Evolutionary conservation across 495 filamentous ascomycete species (phyloP), one percentile per base, ranked within the genome.

Genomic region (Physcia stellaris): DNA sequence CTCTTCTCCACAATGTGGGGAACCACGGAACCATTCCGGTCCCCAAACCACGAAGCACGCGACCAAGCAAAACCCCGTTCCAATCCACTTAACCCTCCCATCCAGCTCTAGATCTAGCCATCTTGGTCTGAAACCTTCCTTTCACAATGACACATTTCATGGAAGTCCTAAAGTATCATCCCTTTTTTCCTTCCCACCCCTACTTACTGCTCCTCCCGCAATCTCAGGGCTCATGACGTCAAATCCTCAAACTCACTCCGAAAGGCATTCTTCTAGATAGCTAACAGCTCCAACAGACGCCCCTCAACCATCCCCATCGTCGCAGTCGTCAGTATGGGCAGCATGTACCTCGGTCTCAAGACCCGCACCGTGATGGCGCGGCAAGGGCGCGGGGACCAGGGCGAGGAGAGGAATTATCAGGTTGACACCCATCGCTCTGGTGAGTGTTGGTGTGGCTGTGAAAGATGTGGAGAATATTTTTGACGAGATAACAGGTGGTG

Each of bases 21-120:
- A n/a, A n/a, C n/a, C n/a, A n/a, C n/a, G n/a, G n/a, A n/a, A n/a
- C n/a, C n/a, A n/a, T n/a, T 54, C 45, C 42, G 66, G 80, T 17
- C 72, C 77, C 27, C 59, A 60, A 29, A 55, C 68, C 12, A 59
- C 68, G 29, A 88, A 88, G 70, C 75, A 70, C 53, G 87, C 87
- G 83, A 79, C 73, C 31, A 75, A 80, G 31, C 75, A 86, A 64
- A 67, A 87, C 58, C 64, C 32, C 13, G 31, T 18, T 24, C 17
- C 16, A 12, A 19, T 13, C 4, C 77, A 79, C 34, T 87, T 88
- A 60, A 68, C 73, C 36, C 86, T 77, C 71, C 83, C 83, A 0
- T 58, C 66, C 40, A 56, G 52, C 47, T 71, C 71, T 4, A 52
- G 64, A 75, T 32, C 57, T 58, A 32, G 44, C 51, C 33, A 48